phyloP scores from a whole-genome alignment of 2,329 filamentous ascomycete genomes.

The Botrytis aclada region DNA sequence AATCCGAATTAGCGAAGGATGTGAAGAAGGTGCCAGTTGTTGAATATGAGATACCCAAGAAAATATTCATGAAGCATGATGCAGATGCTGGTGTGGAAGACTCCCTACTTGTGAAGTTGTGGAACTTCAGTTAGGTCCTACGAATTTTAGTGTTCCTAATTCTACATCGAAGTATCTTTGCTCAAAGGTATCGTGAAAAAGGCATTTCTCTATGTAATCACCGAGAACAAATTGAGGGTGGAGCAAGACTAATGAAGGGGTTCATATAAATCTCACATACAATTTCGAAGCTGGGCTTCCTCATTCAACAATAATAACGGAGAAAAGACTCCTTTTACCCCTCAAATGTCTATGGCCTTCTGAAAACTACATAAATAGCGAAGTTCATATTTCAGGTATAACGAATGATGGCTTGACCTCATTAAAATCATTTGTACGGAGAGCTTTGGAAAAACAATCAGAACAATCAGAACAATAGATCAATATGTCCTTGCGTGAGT shows the following conservation, averaged over 20 bases:
- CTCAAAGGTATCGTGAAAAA: conserved; percentile 5
- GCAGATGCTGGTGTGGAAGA: conserved; percentile 48
- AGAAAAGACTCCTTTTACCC: not conserved
- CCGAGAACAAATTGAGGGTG: conserved; percentile 19
- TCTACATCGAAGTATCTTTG: not conserved
- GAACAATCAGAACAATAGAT: not conserved
- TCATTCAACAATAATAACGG: not conserved
- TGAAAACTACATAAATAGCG: not conserved
- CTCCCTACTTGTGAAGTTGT: conserved; percentile 57
- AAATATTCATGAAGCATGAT: conserved; percentile 45
- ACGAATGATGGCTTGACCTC: not conserved
- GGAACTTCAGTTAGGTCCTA: conserved; percentile 49
- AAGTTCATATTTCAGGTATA: not conserved
- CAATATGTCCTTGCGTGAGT: conserved; percentile 1
- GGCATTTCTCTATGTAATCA: conserved; percentile 16
- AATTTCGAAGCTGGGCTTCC: conserved; percentile 1
- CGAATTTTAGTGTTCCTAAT: not conserved
- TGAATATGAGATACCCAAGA: conserved; percentile 81
- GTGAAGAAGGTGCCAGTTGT: conserved; percentile 84
- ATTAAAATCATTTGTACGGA: not conserved
- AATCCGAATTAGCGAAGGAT: conserved; percentile 77
- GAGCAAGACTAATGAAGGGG: conserved; percentile 14
- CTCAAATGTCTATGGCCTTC: not conserved
- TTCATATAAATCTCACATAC: conserved; percentile 1
- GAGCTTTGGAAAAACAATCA: not conserved